Evolutionary conservation across 176 grass and related monocot species (phyloP).

Genomic region (Ensete ventricosum): DNA sequence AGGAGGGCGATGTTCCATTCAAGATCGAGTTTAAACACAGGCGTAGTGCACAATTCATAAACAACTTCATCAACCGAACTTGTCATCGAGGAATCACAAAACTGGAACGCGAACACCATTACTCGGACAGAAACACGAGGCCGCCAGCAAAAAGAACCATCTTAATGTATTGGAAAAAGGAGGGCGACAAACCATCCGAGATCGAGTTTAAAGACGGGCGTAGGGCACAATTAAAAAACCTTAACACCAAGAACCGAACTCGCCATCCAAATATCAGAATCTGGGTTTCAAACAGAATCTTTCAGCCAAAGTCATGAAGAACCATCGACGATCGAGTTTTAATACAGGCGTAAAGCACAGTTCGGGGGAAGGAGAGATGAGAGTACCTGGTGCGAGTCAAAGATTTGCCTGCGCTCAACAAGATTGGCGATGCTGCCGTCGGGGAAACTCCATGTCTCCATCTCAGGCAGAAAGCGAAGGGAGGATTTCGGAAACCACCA

Average conservation of each 20-base stretch:
- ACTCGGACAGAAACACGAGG: not conserved
- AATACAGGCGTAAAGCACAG: not conserved
- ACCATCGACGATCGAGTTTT: not conserved
- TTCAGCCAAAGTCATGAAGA: too few species aligned
- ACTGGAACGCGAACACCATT: not conserved
- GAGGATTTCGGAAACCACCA: not conserved
- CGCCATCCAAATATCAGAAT: too few species aligned
- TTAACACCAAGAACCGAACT: too few species aligned
- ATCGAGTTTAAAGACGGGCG: not conserved
- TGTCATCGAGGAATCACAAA: not conserved
- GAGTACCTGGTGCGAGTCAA: conserved; percentile 29
- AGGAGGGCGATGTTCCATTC: too few species aligned
- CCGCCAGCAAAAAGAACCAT: not conserved
- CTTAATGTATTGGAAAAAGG: not conserved
- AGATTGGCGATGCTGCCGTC: conserved; percentile 57
- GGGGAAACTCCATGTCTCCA: conserved; percentile 51
- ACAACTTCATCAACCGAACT: not conserved
- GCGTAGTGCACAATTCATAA: conserved; percentile 6
- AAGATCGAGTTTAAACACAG: not conserved
- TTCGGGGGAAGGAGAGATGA: not conserved
- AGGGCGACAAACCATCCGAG: not conserved
- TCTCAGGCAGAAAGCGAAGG: not conserved
- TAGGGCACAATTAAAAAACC: too few species aligned
- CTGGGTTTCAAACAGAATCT: too few species aligned
- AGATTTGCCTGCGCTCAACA: conserved; percentile 40